Evolutionary conservation across 805 yeast genomes (phyloP), one percentile per base, ranked within the genome.

Genomic region (Metschnikowia kunwiensis): DNA sequence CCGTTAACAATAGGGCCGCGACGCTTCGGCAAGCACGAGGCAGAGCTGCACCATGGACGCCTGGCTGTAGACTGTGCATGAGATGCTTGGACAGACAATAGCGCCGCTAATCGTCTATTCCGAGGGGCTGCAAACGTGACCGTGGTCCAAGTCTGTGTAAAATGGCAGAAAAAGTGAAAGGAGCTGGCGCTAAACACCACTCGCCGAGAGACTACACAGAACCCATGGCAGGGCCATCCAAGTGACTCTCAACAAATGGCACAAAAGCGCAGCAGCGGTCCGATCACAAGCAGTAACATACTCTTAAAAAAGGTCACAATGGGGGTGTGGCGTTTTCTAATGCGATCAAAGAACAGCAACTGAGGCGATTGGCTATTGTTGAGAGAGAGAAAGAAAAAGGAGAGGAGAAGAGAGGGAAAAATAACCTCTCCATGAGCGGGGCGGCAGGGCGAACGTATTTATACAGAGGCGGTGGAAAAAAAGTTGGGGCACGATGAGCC

Each of bases 341-440:
- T 28, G 46, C 44, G 40, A 40, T 43, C 49, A 38, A 36, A 36
- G 52, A 48, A 46, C 49, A 46, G 52, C 52, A 44, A 46, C 43
- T 28, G 36, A 34, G 48, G 42, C 42, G 40, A 34, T 31, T 40
- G 44, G 42, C 47, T 46, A 41, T 40, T 47, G 45, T 58, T 62
- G 64, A 62, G 68, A 66, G 68, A 61, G 60, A 54, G 61, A 54
- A 58, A 32, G 32, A 30, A 61, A 55, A 60, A 54, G 60, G 42
- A 37, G 45, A 40, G 42, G 60, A 53, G 54, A 36, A 33, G 33
- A 40, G 43, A 31, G 30, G 34, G 20, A 29, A 32, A 31, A 34
- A 37, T 25, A 36, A 32, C 20, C 31, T 12, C 29, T 33, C 13
- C 24, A 33, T 24, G 26, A n/a, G 27, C 15, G 32, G 38, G 32